These are phyloP conservation scores for Aspergillus olivimuriae DNA, from an alignment of 495 filamentous ascomycete genomes.

Conservation along the genomic window DNA sequence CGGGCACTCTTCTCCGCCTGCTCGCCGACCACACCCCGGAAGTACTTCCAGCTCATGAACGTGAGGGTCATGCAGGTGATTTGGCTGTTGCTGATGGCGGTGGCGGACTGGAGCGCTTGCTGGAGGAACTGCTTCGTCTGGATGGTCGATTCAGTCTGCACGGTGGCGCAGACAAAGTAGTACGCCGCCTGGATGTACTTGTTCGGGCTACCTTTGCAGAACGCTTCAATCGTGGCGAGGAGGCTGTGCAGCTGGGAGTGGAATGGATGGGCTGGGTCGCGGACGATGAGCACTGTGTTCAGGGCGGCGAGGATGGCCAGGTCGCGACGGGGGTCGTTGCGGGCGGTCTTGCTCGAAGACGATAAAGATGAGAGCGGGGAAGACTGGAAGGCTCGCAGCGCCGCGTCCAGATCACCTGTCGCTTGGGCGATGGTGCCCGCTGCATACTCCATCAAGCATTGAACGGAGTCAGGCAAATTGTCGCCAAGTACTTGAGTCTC, in stretches of 20 bases:
- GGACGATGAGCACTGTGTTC: conserved; percentile 78
- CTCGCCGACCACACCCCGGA: conserved; percentile 76
- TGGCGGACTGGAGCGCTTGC: conserved; percentile 52
- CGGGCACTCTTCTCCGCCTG: conserved; percentile 85
- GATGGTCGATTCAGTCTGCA: conserved; percentile 54
- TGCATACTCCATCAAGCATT: conserved; percentile 58
- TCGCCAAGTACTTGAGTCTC: conserved; percentile 28
- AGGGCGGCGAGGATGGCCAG: conserved; percentile 71
- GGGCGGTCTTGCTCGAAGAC: conserved; percentile 30
- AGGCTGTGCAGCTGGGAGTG: conserved; percentile 42
- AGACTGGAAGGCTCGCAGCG: conserved; percentile 60
- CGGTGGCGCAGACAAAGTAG: conserved; percentile 67
- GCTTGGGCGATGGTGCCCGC: conserved; percentile 72
- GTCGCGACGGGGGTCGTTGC: conserved; percentile 57
- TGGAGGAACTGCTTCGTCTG: conserved; percentile 74
- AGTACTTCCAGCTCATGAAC: conserved; percentile 81
- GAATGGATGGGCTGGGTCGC: conserved; percentile 49
- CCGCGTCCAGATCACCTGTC: conserved; percentile 59
- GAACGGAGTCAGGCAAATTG: conserved; percentile 34
- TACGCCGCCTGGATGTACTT: conserved; percentile 71
- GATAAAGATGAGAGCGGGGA: conserved; percentile 47
- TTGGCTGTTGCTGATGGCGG: conserved; percentile 55
- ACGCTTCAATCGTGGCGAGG: conserved; percentile 57
- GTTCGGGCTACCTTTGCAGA: conserved; percentile 63
- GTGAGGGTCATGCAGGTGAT: conserved; percentile 75